Evolutionary conservation across 306 rosid genomes (phyloP).

Genomic region (peach (Prunus persica)): Prunus_persica_NCBIv2 NC_034015.1:18720001-18720500

Average conservation of each 20-base stretch:
- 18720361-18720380: not conserved
- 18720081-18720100: slow-evolving; percentile 58
- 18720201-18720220: slow-evolving; percentile 36
- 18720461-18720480: not conserved
- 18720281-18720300: slow-evolving; percentile 61
- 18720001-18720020: slow-evolving; percentile 39
- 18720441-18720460: slow-evolving; percentile 13
- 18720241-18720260: slow-evolving; percentile 46
- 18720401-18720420: slow-evolving; percentile 14
- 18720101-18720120: slow-evolving; percentile 74
- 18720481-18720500: slow-evolving; percentile 14
- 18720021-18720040: slow-evolving; percentile 64
- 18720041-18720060: slow-evolving; percentile 73
- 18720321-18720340: slow-evolving; percentile 33
- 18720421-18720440: slow-evolving; percentile 24
- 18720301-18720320: slow-evolving; percentile 30
- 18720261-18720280: slow-evolving; percentile 63
- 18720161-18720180: slow-evolving; percentile 59
- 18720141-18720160: slow-evolving; percentile 55
- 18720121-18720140: slow-evolving; percentile 50
- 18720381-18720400: not conserved
- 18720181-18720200: slow-evolving; percentile 55
- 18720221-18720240: slow-evolving; percentile 67
- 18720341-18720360: slow-evolving; percentile 26
- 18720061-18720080: slow-evolving; percentile 47